phyloP scores from a whole-genome alignment of 345 rosid genomes.

The Erodium maritimum region DNA sequence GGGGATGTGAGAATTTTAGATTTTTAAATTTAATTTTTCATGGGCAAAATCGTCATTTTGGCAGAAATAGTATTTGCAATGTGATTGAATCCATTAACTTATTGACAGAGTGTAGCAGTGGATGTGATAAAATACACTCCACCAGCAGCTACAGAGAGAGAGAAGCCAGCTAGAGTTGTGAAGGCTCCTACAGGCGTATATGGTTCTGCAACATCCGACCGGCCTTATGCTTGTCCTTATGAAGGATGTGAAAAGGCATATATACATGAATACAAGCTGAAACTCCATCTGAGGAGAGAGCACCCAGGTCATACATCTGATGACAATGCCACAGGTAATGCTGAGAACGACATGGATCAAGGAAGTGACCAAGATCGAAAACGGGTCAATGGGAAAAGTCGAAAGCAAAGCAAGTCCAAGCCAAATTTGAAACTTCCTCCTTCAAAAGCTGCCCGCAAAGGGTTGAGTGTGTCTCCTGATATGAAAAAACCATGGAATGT shows the following conservation, averaged over 20 bases:
- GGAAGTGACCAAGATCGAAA: slow-evolving; percentile 78
- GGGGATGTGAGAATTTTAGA: too few species aligned
- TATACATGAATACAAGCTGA: slow-evolving; percentile 96
- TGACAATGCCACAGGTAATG: slow-evolving; percentile 19
- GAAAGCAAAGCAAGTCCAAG: slow-evolving; percentile 50
- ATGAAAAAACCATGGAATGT: slow-evolving; percentile 50
- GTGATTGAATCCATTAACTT: too few species aligned
- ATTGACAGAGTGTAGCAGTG: slow-evolving; percentile 32
- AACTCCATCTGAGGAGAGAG: slow-evolving; percentile 83
- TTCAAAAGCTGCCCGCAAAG: slow-evolving; percentile 44
- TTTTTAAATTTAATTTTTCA: too few species aligned
- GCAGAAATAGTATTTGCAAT: too few species aligned
- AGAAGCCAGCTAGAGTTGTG: slow-evolving; percentile 46
- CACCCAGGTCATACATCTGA: slow-evolving; percentile 78
- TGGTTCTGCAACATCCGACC: slow-evolving; percentile 64
- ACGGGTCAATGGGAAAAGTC: slow-evolving; percentile 48
- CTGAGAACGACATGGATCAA: slow-evolving; percentile 49
- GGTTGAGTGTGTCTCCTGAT: slow-evolving; percentile 42
- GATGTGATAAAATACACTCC: slow-evolving; percentile 54
- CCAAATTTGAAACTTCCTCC: slow-evolving; percentile 63
- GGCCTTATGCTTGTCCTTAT: slow-evolving; percentile 86
- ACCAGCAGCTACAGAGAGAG: slow-evolving; percentile 35
- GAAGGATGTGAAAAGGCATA: slow-evolving; percentile 89
- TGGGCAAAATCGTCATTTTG: too few species aligned
- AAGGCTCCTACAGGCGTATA: slow-evolving; percentile 47